phyloP scores from a whole-genome alignment of 257 asterid species.

The Hygrophila difformis region DNA sequence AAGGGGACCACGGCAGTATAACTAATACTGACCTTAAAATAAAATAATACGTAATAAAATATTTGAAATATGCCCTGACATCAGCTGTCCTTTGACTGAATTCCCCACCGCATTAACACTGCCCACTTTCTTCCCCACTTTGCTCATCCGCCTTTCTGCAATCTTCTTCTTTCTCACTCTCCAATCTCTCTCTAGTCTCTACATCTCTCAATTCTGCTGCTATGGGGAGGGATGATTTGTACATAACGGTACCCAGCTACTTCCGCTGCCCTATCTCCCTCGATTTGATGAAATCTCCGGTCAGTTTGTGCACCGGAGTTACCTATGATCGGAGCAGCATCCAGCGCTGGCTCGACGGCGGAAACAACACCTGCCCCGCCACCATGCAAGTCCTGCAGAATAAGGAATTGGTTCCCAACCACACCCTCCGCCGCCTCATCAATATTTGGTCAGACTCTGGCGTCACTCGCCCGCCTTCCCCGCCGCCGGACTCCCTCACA shows the following conservation, averaged over 20 bases:
- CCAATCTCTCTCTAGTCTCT: conserved; percentile 11
- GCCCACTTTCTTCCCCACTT: too few relatives aligned
- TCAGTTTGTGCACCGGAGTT: conserved; percentile 79
- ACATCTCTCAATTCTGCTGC: conserved; percentile 16
- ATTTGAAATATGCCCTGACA: too few relatives aligned
- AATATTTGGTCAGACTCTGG: conserved; percentile 60
- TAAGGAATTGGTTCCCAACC: conserved; percentile 64
- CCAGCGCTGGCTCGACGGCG: conserved; percentile 81
- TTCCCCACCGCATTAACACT: too few relatives aligned
- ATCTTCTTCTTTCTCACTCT: not conserved
- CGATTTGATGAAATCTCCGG: conserved; percentile 81
- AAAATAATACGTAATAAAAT: too few relatives aligned
- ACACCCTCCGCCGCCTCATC: conserved; percentile 69
- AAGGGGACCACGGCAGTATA: too few relatives aligned
- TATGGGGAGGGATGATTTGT: conserved; percentile 53
- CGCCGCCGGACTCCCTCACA: not conserved
- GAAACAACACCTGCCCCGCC: conserved; percentile 89
- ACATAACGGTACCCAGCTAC: conserved; percentile 43
- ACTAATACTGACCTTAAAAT: too few relatives aligned
- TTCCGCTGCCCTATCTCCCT: conserved; percentile 81
- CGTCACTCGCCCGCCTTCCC: not conserved
- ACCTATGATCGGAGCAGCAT: conserved; percentile 77
- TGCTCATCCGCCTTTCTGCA: not conserved
- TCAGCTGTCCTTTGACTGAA: too few relatives aligned
- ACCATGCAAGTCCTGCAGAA: conserved; percentile 69